Base-by-base conservation (phyloP, 2,329 filamentous ascomycete genomes). In the Beauveria asiatica region DNA sequence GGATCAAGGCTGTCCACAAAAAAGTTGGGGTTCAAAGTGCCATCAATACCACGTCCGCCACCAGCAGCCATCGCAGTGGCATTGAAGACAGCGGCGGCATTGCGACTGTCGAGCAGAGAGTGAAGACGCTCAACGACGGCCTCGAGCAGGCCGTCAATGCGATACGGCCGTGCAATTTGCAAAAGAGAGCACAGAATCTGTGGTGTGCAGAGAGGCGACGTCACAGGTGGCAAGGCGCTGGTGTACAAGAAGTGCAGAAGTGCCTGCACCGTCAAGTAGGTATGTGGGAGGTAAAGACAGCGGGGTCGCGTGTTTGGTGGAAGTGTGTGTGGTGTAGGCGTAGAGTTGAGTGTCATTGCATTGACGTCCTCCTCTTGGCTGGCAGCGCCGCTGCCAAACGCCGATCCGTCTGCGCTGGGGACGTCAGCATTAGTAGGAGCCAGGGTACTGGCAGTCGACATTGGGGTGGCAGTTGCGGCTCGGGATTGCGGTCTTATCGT, bases 1-100 rank as follows among this genome's bases (percentile, higher is more conserved):
- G 72, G 73, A 41, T 81, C 80, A 25, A 78, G 66, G 67, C 76
- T 75, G 7, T 79, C 74, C 6, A 83, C 78, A 66, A 82, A 85
- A 70, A 81, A 85, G 67, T 86, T 85, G 61, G 84, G 85, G 66
- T 85, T 85, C 33, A 85, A 73, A 1, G 77, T 79, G 42, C 80
- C 90, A 57, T 88, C 86, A 30, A 93, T 90, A 52, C 90, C 89
- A 52, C 92, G 85, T 0, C 94, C 94, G 27, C 94, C 92, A 11
- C 94, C 94, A 1, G 94, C 94, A 0, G 92, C 94, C 94, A 97
- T 97, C 57, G 94, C 94, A 0, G 93, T 94, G 0, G 94, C 94
- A 65, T 99, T 99, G 79, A 99, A 99, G 0, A 99, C 92, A 6
- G 94, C 94, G 0, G 94, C 94, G 0, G 94, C 93, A 66, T 97